Conservation (phyloP, 1,139 yeast species). For the Hansenula anomala region DNA sequence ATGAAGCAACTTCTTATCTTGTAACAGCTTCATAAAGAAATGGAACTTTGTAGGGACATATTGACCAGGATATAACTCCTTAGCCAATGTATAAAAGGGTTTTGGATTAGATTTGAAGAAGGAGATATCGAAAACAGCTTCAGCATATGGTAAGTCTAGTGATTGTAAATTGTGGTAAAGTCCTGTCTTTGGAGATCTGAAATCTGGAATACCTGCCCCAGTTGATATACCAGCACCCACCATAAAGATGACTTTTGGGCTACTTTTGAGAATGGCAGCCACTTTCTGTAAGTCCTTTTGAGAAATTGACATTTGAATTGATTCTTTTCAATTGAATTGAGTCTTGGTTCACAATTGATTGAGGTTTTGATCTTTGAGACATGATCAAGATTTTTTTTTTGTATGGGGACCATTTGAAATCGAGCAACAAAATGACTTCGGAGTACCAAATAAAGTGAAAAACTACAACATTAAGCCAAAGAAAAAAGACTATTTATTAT, state of each 20-base stretch:
- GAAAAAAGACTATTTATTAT: no score
- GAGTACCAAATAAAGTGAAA: not conserved
- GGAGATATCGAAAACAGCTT: conserved; percentile 90
- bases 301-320: not conserved
- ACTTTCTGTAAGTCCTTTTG: conserved; percentile 11
- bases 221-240: conserved; percentile 96
- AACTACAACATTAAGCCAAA: no score
- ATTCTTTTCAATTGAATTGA: no score
- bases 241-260: conserved; percentile 30
- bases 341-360: no score
- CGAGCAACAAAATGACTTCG: not conserved
- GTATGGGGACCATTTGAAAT: no score
- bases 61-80: conserved; percentile 83
- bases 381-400: no score
- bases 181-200: conserved; percentile 89
- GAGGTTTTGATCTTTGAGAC: no score
- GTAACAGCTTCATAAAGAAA: conserved; percentile 58
- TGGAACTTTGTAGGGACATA: conserved; percentile 83
- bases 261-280: conserved; percentile 17
- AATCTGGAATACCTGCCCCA: conserved; percentile 91
- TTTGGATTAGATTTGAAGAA: conserved; percentile 70
- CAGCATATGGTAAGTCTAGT: conserved; percentile 82
- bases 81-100: conserved; percentile 81
- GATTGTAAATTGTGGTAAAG: conserved; percentile 75
- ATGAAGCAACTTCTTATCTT: conserved; percentile 54